phyloP scores from a whole-genome alignment of 2,329 filamentous ascomycete genomes.

The Periconia digitata region DNA sequence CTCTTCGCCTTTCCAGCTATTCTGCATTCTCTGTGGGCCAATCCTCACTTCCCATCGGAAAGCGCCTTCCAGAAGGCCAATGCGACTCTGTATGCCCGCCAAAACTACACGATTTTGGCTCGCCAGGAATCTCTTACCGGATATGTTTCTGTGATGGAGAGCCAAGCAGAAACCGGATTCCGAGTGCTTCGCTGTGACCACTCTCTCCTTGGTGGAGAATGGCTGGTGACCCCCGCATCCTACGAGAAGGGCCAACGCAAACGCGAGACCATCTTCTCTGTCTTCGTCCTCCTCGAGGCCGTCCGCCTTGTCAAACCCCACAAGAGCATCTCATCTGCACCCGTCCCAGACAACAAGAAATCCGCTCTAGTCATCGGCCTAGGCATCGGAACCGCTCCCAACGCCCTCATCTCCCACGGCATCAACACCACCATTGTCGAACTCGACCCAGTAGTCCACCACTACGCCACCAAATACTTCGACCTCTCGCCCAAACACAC shows the following conservation, averaged over 20 bases:
- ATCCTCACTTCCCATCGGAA: slow-evolving; percentile 70
- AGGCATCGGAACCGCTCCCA: slow-evolving; percentile 88
- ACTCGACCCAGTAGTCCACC: slow-evolving; percentile 86
- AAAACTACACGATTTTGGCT: slow-evolving; percentile 76
- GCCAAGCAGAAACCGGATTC: slow-evolving; percentile 63
- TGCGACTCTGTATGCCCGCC: slow-evolving; percentile 57
- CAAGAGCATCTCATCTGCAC: slow-evolving; percentile 38
- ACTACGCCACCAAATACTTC: slow-evolving; percentile 83
- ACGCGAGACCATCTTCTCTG: slow-evolving; percentile 86
- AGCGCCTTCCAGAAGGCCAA: slow-evolving; percentile 66
- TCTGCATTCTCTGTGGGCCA: slow-evolving; percentile 69
- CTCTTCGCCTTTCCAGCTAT: slow-evolving; percentile 71
- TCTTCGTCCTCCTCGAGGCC: slow-evolving; percentile 95
- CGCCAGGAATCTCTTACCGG: slow-evolving; percentile 85
- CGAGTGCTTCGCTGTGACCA: slow-evolving; percentile 90
- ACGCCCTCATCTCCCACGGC: slow-evolving; percentile 81
- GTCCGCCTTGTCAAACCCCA: slow-evolving; percentile 71
- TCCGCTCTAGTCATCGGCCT: slow-evolving; percentile 87
- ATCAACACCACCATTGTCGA: slow-evolving; percentile 94
- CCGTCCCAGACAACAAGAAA: slow-evolving; percentile 64
- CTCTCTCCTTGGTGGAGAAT: slow-evolving; percentile 89
- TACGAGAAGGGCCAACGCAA: slow-evolving; percentile 52
- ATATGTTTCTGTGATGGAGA: slow-evolving; percentile 89
- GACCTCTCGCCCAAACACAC: slow-evolving; percentile 74
- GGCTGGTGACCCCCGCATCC: slow-evolving; percentile 61